Base-by-base conservation (phyloP, 345 rosid species). In the Moricandia moricandioides region DNA sequence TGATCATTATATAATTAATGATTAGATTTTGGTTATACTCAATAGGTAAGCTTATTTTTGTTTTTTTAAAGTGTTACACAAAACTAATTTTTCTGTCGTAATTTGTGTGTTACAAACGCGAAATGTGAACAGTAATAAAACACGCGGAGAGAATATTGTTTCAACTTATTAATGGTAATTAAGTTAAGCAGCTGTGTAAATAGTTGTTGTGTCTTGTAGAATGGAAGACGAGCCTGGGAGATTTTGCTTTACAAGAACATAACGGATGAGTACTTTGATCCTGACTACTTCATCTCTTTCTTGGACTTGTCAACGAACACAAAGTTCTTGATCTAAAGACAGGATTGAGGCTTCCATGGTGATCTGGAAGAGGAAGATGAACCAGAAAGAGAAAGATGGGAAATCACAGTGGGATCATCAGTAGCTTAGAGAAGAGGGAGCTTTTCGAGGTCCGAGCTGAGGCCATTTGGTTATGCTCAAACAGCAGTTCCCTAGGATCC, bases 271-370 rank as follows among this genome's bases (percentile, higher is more conserved):
- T 51, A 67, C 72, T 94, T 94, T 43, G 97, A 92, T 78, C 92
- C 97, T 0, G 88, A 74, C 62, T 89, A 86, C 52, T 90, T 94
- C 84, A 75, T 94, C 3, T 85, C 97, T 7, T 74, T 79, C 55
- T 75, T 90, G 86, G 97, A 94, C 74, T 65, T 94, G 68, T 83
- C 97, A 34, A 88, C 89, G 2, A 94, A 75, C 85, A 91, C 82
- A 84, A 83, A 49, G 91, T 94, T 7, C 84, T 94, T 63, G 97
- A 94, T 59, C 86, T 94, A 43, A 94, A 90, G 88, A 94, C 78
- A 86, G 91, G 80, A 90, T 94, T 12, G 98, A 94, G 83, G 98
- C 98, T 12, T 91, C 98, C 5, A 90, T 92, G 52, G 83, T 92
- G 64, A 94, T 94, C n/a, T 94, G 97, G 99, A 85, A 82, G 72